These are phyloP conservation scores for Fusarium haematococcum DNA, from an alignment of 2,329 filamentous ascomycete genomes.

Conservation along the genomic window DNA sequence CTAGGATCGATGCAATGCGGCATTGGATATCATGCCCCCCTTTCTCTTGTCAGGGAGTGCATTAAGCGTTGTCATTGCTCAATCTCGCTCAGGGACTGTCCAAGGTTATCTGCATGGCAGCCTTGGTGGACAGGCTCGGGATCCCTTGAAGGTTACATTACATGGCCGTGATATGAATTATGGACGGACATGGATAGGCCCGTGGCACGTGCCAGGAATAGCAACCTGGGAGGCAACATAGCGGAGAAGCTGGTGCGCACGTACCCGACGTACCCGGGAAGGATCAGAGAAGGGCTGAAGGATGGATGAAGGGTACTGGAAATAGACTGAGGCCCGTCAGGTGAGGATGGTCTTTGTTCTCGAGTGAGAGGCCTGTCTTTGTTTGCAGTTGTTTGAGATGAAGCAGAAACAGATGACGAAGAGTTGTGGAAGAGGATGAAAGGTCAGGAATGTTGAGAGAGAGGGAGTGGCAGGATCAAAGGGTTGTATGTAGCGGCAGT, in stretches of 20 bases:
- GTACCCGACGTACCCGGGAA: background rate
- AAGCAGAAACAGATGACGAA: constrained; percentile 7
- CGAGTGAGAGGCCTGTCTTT: background rate
- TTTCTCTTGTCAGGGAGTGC: background rate
- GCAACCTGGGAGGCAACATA: constrained; percentile 12
- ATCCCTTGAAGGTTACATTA: constrained; percentile 1
- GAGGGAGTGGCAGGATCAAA: background rate
- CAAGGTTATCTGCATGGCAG: constrained; percentile 23
- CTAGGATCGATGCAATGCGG: background rate
- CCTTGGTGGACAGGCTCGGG: background rate
- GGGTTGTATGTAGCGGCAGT: background rate
- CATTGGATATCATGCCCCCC: constrained; percentile 10
- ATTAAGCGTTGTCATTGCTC: background rate
- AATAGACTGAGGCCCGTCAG: constrained; percentile 1
- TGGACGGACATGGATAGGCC: background rate
- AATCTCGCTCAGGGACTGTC: constrained; percentile 29
- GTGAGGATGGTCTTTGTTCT: background rate
- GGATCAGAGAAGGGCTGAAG: background rate
- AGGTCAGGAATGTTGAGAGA: constrained; percentile 1
- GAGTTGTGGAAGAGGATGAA: background rate
- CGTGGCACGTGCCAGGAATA: constrained; percentile 22
- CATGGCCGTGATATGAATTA: background rate
- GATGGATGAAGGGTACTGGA: background rate
- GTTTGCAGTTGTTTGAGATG: constrained; percentile 6
- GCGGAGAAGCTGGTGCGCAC: constrained; percentile 17